Evolutionary conservation across 2,329 filamentous ascomycete species (phyloP).

Genomic region (Fusarium setosum): DNA sequence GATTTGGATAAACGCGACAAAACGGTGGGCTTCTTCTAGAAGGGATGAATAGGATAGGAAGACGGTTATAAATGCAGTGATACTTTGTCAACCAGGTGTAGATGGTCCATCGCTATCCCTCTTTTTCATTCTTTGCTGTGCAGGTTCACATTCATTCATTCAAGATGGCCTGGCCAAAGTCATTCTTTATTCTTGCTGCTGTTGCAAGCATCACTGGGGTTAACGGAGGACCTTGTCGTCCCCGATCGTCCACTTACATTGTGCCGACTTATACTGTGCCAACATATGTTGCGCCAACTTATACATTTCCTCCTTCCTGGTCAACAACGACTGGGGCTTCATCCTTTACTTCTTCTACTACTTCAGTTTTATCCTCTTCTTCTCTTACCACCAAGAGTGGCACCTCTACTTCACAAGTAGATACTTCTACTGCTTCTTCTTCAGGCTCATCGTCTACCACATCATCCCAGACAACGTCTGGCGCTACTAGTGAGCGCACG

Average conservation of each 20-base stretch:
- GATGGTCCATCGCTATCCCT: background rate
- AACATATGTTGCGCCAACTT: slow-evolving; percentile 14
- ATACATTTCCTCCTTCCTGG: slow-evolving; percentile 11
- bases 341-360: slow-evolving; percentile 1
- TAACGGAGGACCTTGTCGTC: slow-evolving; percentile 26
- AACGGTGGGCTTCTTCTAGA: slow-evolving; percentile 20
- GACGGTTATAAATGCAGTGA: slow-evolving; percentile 8
- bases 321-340: background rate
- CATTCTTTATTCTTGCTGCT: slow-evolving; percentile 28
- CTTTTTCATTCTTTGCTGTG: slow-evolving; percentile 6
- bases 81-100: background rate
- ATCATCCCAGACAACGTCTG: background rate
- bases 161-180: slow-evolving; percentile 28
- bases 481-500: too few relatives aligned
- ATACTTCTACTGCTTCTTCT: too few relatives aligned
- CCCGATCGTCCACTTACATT: slow-evolving; percentile 18
- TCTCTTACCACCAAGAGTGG: background rate
- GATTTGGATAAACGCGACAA: slow-evolving; percentile 20
- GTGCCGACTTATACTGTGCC: slow-evolving; percentile 4
- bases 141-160: slow-evolving; percentile 10
- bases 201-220: slow-evolving; percentile 8
- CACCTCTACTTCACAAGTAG: background rate
- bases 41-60: background rate
- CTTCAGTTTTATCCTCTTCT: background rate
- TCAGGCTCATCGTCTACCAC: background rate